Percentiles rank a stretch among this genome's conserved stretches.
Conservation (phyloP, 176 grass and related monocot species). For the Oryza coarctata region DNA sequence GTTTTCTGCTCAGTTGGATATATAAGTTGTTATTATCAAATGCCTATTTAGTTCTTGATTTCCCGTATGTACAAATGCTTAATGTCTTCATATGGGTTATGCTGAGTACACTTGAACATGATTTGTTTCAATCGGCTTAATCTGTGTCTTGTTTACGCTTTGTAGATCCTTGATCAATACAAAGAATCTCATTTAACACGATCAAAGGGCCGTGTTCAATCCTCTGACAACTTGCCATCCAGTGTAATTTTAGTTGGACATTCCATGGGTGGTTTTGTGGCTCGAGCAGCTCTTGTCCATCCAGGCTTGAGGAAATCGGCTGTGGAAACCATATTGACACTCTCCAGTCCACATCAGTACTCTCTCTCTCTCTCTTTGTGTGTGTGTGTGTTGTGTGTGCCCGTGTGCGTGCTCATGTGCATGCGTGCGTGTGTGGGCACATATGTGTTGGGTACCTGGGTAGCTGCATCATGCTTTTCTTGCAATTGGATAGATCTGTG, state of each 20-base stretch:
- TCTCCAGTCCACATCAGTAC: slow-evolving; percentile 97
- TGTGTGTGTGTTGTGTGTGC: neutral
- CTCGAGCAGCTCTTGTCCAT: slow-evolving; percentile 88
- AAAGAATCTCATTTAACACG: slow-evolving; percentile 65
- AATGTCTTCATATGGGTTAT: neutral
- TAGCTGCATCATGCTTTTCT: neutral
- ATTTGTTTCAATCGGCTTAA: slow-evolving; percentile 5
- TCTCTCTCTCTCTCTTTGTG: slow-evolving; percentile 25
- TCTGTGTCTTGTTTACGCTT: slow-evolving; percentile 25
- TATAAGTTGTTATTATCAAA: neutral
- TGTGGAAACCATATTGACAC: slow-evolving; percentile 91
- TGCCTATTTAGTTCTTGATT: neutral
- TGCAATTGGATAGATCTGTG: neutral
- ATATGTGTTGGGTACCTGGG: neutral
- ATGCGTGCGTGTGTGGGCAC: neutral
- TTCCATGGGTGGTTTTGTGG: slow-evolving; percentile 99
- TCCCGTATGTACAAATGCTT: slow-evolving; percentile 10
- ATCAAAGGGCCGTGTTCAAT: slow-evolving; percentile 60
- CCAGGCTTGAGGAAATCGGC: slow-evolving; percentile 64
- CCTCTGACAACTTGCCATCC: slow-evolving; percentile 56
- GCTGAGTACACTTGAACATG: neutral
- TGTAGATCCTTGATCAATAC: slow-evolving; percentile 95
- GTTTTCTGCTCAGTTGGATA: neutral
- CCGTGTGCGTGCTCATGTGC: neutral
- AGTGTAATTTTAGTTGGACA: slow-evolving; percentile 94